phyloP scores from a whole-genome alignment of 495 filamentous ascomycete genomes.

The Penicillium pancosmium region DNA sequence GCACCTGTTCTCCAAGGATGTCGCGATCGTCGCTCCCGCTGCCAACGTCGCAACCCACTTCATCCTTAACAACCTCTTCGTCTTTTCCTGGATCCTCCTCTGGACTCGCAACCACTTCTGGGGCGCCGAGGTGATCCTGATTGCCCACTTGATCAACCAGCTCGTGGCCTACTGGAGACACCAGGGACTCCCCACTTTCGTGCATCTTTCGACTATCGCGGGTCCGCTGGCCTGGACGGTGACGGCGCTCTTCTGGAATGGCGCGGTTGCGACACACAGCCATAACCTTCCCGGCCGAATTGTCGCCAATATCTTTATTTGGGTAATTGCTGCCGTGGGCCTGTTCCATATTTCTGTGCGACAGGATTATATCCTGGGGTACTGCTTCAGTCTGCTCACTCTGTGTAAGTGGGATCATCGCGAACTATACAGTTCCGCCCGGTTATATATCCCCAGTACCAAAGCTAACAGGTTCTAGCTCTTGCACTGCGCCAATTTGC shows the following conservation, averaged over 20 bases:
- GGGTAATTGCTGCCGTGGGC: slow-evolving; percentile 76
- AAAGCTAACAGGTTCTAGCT: slow-evolving; percentile 38
- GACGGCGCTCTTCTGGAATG: slow-evolving; percentile 84
- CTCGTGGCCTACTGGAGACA: slow-evolving; percentile 78
- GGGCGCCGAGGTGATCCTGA: slow-evolving; percentile 69
- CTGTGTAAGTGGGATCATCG: slow-evolving; percentile 52
- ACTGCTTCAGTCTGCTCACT: slow-evolving; percentile 70
- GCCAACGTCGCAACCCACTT: slow-evolving; percentile 81
- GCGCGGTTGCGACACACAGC: slow-evolving; percentile 69
- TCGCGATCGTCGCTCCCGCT: slow-evolving; percentile 63
- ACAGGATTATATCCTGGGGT: slow-evolving; percentile 84
- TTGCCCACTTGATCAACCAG: slow-evolving; percentile 82
- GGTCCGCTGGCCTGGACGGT: slow-evolving; percentile 84
- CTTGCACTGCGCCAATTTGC: slow-evolving; percentile 77
- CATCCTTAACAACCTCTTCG: slow-evolving; percentile 80
- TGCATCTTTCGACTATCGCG: slow-evolving; percentile 73
- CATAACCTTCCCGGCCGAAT: slow-evolving; percentile 67
- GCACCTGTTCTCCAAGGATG: slow-evolving; percentile 70
- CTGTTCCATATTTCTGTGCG: slow-evolving; percentile 67
- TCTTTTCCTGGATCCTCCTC: slow-evolving; percentile 77
- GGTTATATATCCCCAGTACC: not conserved
- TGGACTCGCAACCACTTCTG: slow-evolving; percentile 77
- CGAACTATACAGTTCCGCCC: not conserved
- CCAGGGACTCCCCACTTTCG: slow-evolving; percentile 62
- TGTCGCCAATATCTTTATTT: slow-evolving; percentile 83